Evolutionary conservation across 139 green algal species (phyloP), one percentile per base, ranked within the genome.

Genomic region (Raphidocelis subcapitata): DNA sequence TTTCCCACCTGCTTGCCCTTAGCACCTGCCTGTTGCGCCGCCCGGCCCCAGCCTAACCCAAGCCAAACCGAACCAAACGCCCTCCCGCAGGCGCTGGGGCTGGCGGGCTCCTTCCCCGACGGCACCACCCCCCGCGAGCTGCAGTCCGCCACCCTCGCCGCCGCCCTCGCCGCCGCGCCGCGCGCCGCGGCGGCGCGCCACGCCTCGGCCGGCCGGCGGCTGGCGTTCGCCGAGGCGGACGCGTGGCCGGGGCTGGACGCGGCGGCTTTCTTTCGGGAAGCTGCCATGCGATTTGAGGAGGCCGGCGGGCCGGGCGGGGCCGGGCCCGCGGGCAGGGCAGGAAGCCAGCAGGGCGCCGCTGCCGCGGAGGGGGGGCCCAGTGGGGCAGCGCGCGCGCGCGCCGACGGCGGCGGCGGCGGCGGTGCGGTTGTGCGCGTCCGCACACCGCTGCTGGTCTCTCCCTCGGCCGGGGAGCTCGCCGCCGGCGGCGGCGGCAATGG

Each of bases 211-310:
- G 70, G 70, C 23, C 61, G 61, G 60, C 59, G 51, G 36, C 18
- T 76, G n/a, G 32, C 1, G 21, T 51, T 69, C 33, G 46, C 20
- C 0, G 31, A 54, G 16, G 70, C 67, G 23, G 24, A 31, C 14
- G 3, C 4, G 21, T 12, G 29, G 12, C 60, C 60, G 33, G 70
- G 68, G 3, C 12, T 49, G 2, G 69, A 76, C 32, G 70, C 70
- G 10, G 70, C 69, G 60, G 68, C 67, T 46, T 76, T 76, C 31
- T 55, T 76, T 3, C 35, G 51, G 70, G 28, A 76, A 28, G 47
- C 23, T 32, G 60, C 55, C 23, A 74, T 74, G 68, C 35, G 41
- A 2, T 74, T 74, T 10, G 15, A n/a, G 23, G 23, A n/a, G n/a
- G 8, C 32, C 23, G n/a, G n/a, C n/a, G 0, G 14, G 15, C 5